Evolutionary conservation across 2,329 filamentous ascomycete genomes (phyloP), one percentile per base, ranked within the genome.

Genomic region (Niveomyces coronatus): DNA sequence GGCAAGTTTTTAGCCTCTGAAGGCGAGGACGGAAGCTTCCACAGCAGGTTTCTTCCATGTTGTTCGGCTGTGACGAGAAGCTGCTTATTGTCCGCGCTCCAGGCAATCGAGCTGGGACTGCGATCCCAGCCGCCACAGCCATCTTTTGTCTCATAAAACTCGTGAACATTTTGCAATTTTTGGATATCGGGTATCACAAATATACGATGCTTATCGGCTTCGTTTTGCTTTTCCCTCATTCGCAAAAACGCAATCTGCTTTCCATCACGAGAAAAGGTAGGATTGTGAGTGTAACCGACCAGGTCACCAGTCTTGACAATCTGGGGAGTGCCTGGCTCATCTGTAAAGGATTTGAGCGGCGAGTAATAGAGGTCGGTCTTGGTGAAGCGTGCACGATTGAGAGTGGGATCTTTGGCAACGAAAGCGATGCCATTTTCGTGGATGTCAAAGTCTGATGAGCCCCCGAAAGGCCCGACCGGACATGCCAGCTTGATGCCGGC

Each of bases 291-390:
- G 48, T 85, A 85, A 6, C 83, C 83, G 43, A 67, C 61, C 52
- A 83, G 55, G 52, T 62, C 62, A 40, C 67, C 71, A 16, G 74
- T 80, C 53, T 69, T 67, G 35, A 61, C 46, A 18, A 71, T 62
- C 51, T 65, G 68, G 4, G 68, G 76, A 37, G 55, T 42, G 17
- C 68, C 63, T 44, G 76, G 57, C 53, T 68, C 53, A 36, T 77
- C 68, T 5, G 66, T 58, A 52, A 82, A 87, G 4, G 68, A 73
- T 35, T 67, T 63, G 22, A 87, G 63, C 1, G 78, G 71, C 4
- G 83, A 71, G 32, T 80, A 75, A 58, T 91, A 94, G 22, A 93
- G 71, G 51, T 91, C 83, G 1, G 81, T 81, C 51, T 88, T 89
- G 5, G 86, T 94, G 56, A 83, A 76, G 40, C 82, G 71, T 0